Conservation (phyloP, 2,329 filamentous ascomycete genomes). For the Cytospora schulzeri region DNA sequence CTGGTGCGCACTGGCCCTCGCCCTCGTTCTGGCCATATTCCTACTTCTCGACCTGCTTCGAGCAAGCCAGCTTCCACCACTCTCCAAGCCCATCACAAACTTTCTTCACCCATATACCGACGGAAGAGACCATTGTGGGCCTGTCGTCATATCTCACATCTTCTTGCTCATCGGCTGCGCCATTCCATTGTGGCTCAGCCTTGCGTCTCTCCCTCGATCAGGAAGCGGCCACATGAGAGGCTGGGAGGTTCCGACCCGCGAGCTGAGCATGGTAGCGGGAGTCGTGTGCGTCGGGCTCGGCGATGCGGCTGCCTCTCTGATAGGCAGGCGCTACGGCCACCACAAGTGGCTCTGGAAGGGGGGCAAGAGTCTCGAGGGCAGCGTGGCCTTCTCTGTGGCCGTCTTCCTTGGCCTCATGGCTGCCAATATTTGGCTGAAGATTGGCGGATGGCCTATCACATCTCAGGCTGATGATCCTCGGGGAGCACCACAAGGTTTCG, state of each 20-base stretch:
- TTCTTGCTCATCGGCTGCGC: constrained; percentile 94
- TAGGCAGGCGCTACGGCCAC: constrained; percentile 83
- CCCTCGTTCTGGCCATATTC: constrained; percentile 79
- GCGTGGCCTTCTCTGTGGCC: constrained; percentile 76
- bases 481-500: constrained; percentile 7
- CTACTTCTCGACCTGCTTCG: constrained; percentile 85
- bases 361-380: constrained; percentile 92
- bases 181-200: constrained; percentile 87
- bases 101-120: constrained; percentile 96
- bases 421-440: constrained; percentile 71
- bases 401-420: constrained; percentile 74
- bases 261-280: constrained; percentile 88
- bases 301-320: constrained; percentile 87
- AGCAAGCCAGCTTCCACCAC: constrained; percentile 86
- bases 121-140: constrained; percentile 86
- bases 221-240: constrained; percentile 60
- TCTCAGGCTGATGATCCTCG: constrained; percentile 49
- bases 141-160: constrained; percentile 94
- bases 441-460: constrained; percentile 79
- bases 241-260: constrained; percentile 75
- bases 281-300: constrained; percentile 94
- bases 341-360: constrained; percentile 96
- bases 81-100: constrained; percentile 80
- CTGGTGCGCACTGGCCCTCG: constrained; percentile 79
- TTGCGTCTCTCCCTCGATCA: constrained; percentile 67